Base-by-base conservation (phyloP, 1,139 yeast genomes). In the Kodamaea sp. region DNA sequence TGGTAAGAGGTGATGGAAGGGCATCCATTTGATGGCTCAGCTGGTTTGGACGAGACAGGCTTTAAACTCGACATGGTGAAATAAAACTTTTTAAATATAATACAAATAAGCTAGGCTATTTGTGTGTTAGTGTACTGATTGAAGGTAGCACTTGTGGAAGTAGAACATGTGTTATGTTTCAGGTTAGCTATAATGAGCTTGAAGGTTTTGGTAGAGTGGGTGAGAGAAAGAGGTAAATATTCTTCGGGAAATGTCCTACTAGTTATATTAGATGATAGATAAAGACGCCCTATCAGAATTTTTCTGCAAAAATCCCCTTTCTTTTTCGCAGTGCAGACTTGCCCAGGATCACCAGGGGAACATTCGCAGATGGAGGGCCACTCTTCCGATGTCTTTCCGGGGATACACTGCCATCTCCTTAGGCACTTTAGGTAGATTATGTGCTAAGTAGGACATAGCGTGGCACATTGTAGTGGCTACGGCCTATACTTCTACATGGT, bases 61-160 rank as follows among this genome's bases (percentile, higher is more conserved):
- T 13, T 11, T 9, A 28, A 5, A 13, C 4, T 11, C 15, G 26
- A 22, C 26, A 28, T 22, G 4, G 22, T n/a, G 12, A 23, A 8
- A 28, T n/a, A 22, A 23, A 24, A 14, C 14, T 6, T 22, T 24
- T 33, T 15, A 22, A 23, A 10, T 24, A 16, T 20, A 16, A 20
- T 16, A 10, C 22, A 19, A 29, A 22, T 21, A 20, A 19, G 26
- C n/a, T n/a, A 33, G 26, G 19, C 25, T 22, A 19, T 35, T 26
- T 23, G 16, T 20, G 10, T 28, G 33, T 38, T 45, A 45, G 37
- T 43, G 49, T 15, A 45, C 44, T 16, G 45, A 31, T 37, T 42
- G 46, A 25, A 45, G 44, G 32, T 45, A 45, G 12, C 28, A 22
- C 25, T 43, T 43, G 31, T 42, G 40, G 19, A 28, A 4, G 21